Base-by-base conservation (phyloP, 192 early-diverging fungal genomes). In the Linnemannia schmuckeri region DNA sequence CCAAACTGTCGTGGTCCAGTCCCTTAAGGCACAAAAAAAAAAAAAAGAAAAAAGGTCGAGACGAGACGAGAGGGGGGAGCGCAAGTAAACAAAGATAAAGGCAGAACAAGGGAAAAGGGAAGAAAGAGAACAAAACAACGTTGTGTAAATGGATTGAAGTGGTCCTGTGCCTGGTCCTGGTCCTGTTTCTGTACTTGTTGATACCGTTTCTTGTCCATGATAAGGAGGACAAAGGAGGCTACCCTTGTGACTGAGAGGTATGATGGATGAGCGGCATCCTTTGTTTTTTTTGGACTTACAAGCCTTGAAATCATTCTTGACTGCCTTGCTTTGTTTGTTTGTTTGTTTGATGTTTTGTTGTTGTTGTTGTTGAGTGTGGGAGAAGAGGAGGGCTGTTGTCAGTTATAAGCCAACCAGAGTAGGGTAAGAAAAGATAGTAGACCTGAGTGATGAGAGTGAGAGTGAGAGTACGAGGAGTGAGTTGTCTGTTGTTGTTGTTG, bases 241-340 rank as follows among this genome's bases (percentile, higher is more conserved):
- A 13, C 18, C 17, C 49, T 22, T 6, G 5, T 22, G 49, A 52
- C 18, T 52, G 49, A 22, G 3, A 52, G 49, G 0, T 18, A 52
- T 20, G 49, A 52, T 52, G 49, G 49, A 52, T 52, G 49, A 46
- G 13, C 37, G 37, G 37, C 42, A 44, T 10, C 5, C 6, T 5
- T 44, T 44, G 2, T 44, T 44, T 44, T 57, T 20, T 57, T 20
- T 37, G 4, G 57, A 83, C 82, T 74, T 83, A 83, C 82, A 83
- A 83, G 82, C 76, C 72, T 77, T 47, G 82, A 83, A 63, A 83
- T 83, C 82, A 83, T 83, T 71, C 70, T 79, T 72, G 47, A 61
- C 61, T 35, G 61, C 75, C 75, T 66, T 66, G 12, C 46, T 8
- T 52, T 57, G 33, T 33, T 27, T 12, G 49, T 27, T 20, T 27